A percentile compares a stretch with the other conserved stretches of the same genome.
Evolutionary conservation across 2,329 filamentous ascomycete genomes (phyloP).

Genomic region (Plenodomus biglobosus): DNA sequence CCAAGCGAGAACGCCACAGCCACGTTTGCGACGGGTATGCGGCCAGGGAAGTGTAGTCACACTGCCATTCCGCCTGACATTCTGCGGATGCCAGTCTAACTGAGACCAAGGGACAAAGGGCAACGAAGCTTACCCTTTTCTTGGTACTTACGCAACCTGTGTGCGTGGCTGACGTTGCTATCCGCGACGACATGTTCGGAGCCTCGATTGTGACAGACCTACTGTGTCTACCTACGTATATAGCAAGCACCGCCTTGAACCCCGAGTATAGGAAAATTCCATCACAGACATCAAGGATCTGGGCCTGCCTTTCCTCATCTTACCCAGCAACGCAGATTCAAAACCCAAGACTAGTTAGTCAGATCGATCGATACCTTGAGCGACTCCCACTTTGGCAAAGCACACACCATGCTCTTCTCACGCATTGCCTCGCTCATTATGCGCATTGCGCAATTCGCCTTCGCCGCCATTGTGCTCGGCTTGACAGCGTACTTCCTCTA

Average conservation of each 20-base stretch:
- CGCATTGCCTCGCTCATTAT: conserved; percentile 60
- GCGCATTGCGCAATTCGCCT: conserved; percentile 65
- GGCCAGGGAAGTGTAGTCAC: neutral
- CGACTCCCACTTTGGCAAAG: neutral
- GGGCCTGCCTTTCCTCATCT: neutral
- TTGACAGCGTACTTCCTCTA: conserved; percentile 29
- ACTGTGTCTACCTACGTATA: too few relatives aligned
- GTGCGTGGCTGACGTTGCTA: neutral
- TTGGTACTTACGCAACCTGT: neutral
- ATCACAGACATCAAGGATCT: too few relatives aligned
- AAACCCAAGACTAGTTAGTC: too few relatives aligned
- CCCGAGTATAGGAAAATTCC: too few relatives aligned
- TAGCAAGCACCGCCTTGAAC: too few relatives aligned
- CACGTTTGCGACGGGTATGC: neutral
- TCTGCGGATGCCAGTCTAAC: too few relatives aligned
- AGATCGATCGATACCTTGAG: too few relatives aligned
- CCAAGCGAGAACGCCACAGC: neutral
- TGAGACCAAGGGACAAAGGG: too few relatives aligned
- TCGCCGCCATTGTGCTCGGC: conserved; percentile 60
- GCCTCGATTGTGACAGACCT: too few relatives aligned
- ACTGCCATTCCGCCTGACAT: neutral
- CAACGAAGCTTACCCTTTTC: neutral
- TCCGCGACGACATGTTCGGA: too few relatives aligned
- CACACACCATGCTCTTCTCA: conserved; percentile 36
- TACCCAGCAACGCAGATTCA: too few relatives aligned